Base-by-base conservation (phyloP, 2,329 filamentous ascomycete genomes). In the Ophiobolus disseminans region DNA sequence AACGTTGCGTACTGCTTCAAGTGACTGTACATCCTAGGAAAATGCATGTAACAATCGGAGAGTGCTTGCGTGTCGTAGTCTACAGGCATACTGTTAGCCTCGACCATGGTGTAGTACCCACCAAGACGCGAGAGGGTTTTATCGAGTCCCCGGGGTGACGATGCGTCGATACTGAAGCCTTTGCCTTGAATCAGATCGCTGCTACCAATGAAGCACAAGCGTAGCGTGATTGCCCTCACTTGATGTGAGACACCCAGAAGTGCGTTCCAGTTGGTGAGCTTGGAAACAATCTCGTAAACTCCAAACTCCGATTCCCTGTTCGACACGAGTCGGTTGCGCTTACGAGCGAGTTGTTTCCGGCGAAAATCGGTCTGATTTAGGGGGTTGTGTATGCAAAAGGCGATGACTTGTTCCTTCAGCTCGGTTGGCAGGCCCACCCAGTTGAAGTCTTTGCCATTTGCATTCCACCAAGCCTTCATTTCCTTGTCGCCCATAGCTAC, bases 361-460 rank as follows among this genome's bases (percentile, higher is more conserved):
- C n/a, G n/a, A 14, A 13, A 23, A 5, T 21, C 10, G 3, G 9
- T n/a, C 17, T 14, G 14, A 16, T 22, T n/a, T 17, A 35, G 40
- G 9, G 41, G 43, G 4, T 35, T 48, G 16, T 51, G 35, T 30
- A 68, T 46, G 10, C 62, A 66, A 32, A 46, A 59, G 3, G 54
- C 40, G 1, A 70, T 25, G 20, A 69, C 42, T 10, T 52, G 36
- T 22, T 64, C 60, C 26, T 70, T 70, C 0, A 70, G 23, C 19
- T 72, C 67, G 0, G 53, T 65, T 0, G 68, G 58, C 1, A 70
- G 40, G 2, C 7, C 34, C 0, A 14, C 28, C 67, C 65, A 72
- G 9, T 65, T 53, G 55, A 69, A 68, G 1, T 4, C 25, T n/a
- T 55, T 55, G 3, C 58, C 55, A n/a, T 68, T 71, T 2, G 14